Percentiles rank a stretch among this genome's conserved stretches.
These are phyloP conservation scores for Chlamydomonas eustigma DNA, from an alignment of 139 green algal species.

Conservation along the genomic window DNA sequence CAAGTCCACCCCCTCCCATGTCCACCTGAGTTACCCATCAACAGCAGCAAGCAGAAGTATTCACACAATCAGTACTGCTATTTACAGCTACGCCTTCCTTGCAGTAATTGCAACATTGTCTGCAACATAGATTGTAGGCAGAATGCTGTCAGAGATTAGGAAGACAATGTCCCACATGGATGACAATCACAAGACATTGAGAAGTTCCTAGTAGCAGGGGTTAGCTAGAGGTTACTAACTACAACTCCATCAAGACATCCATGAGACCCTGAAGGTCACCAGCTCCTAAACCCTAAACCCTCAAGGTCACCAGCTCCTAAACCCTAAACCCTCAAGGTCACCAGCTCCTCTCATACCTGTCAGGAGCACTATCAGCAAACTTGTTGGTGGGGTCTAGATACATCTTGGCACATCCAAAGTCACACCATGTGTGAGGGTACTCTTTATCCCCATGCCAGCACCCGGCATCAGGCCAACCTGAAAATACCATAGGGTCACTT, in stretches of 20 bases:
- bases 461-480: background rate
- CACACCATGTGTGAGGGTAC: conserved; percentile 49
- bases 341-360: conserved; percentile 12
- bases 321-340: no score
- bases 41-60: background rate
- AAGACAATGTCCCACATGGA: background rate
- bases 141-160: background rate
- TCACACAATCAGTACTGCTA: conserved; percentile 2
- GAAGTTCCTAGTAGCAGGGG: no score
- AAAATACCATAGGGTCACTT: background rate
- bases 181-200: background rate
- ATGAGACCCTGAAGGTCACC: background rate
- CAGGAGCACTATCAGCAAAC: conserved; percentile 31
- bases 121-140: background rate
- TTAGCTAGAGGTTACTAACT: no score
- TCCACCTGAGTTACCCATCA: conserved; percentile 35
- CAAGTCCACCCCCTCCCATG: conserved; percentile 49
- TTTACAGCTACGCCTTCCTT: background rate
- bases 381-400: conserved; percentile 50
- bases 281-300: no score
- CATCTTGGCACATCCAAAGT: conserved; percentile 51
- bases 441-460: conserved; percentile 38
- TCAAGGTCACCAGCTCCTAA: no score
- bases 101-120: background rate
- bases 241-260: background rate